Evolutionary conservation across 352 stramenopile species (phyloP), one percentile per base, ranked within the genome.

Genomic region (Pseudoperonospora humuli): DNA sequence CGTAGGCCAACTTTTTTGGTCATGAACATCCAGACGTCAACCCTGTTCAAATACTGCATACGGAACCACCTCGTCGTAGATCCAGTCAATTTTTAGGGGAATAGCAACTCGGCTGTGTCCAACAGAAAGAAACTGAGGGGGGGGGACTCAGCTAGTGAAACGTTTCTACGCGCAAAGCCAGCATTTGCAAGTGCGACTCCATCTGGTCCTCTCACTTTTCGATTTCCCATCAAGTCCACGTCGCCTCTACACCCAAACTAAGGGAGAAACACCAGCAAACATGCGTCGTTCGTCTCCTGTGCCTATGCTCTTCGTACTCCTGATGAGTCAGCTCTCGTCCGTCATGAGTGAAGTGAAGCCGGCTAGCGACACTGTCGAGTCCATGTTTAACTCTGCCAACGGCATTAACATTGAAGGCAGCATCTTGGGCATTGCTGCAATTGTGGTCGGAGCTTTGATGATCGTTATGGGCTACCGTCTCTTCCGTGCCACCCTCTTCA

Each of bases 391-490:
- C 50, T 73, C 63, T 5, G 36, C 61, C 17, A 39, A 61, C 5
- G 66, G 65, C 20, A 44, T 73, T 33, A 57, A 66, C 33, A 17
- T 70, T 18, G 54, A 57, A 1, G 57, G 60, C 19, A 67, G 64
- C 26, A 60, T 79, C 34, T 39, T 73, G 2, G 49, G 65, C 23
- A 45, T 75, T 21, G 39, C 59, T 2, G 58, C 57, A 7, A 75
- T 75, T 18, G 61, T 46, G 11, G 45, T 55, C 11, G 60, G 55
- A 2, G 55, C 45, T 14, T 45, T 63, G 8, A 56, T 66, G 60
- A 34, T 64, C 3, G 35, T 45, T n/a, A 56, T 67, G 24, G 78
- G 78, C 38, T 88, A 88, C 55, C 68, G 70, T 10, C 47, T 85
- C 37, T 79, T 88, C 48, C 68, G 74, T 5, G 44, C 35, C 17